These are phyloP conservation scores for Trifolium pratense DNA, from an alignment of 306 rosid genomes.

Conservation along the genomic window DNA sequence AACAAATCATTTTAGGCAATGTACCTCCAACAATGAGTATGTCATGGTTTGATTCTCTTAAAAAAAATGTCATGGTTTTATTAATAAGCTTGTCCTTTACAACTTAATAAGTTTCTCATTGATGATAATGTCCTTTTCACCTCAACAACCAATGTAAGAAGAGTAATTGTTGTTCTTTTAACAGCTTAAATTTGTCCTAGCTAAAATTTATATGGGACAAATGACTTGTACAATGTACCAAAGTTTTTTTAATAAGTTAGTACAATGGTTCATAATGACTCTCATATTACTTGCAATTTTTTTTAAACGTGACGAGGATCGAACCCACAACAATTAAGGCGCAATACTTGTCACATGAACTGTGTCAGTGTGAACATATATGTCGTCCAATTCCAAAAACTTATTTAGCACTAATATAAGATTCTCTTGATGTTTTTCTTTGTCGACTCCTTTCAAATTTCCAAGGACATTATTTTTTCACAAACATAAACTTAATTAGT, in stretches of 20 bases:
- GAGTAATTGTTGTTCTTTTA: conserved; percentile 16
- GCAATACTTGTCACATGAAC: too few species aligned
- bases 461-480: too few species aligned
- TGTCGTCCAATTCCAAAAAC: too few species aligned
- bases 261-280: background rate
- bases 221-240: background rate
- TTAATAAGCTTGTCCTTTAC: conserved; percentile 5
- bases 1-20: conserved; percentile 20
- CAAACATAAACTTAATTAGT: too few species aligned
- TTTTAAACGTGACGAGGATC: too few species aligned
- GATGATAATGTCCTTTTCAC: conserved; percentile 4
- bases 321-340: too few species aligned
- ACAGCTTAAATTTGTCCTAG: background rate
- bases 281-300: too few species aligned
- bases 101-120: background rate
- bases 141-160: background rate
- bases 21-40: background rate
- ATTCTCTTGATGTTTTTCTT: too few species aligned
- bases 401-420: too few species aligned
- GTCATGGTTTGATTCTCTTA: too few species aligned
- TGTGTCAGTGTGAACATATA: too few species aligned
- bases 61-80: background rate
- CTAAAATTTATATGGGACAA: background rate
- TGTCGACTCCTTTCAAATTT: too few species aligned
- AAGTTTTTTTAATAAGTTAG: background rate